Evolutionary conservation across 306 rosid species (phyloP).

Genomic region (Trifolium repens): DNA sequence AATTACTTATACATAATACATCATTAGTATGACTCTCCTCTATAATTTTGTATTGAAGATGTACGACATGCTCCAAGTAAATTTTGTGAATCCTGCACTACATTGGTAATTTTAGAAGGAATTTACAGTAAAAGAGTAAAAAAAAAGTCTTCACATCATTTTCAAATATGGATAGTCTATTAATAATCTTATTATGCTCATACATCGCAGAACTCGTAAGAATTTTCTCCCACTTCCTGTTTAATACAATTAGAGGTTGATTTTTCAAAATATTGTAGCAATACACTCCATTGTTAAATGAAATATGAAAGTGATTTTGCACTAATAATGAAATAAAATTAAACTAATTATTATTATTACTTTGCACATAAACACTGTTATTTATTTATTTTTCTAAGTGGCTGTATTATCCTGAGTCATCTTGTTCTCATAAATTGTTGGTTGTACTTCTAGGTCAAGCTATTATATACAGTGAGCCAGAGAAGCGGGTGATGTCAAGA

Average conservation of each 20-base stretch:
- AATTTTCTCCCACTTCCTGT: not conserved
- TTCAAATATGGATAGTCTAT: too few relatives aligned
- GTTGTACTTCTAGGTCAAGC: conserved; percentile 57
- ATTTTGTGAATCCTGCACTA: too few relatives aligned
- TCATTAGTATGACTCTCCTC: too few relatives aligned
- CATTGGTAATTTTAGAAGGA: too few relatives aligned
- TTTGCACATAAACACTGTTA: not conserved
- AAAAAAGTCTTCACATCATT: too few relatives aligned
- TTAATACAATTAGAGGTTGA: not conserved
- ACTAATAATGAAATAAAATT: not conserved
- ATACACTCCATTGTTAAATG: not conserved
- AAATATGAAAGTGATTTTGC: not conserved
- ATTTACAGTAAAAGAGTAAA: too few relatives aligned
- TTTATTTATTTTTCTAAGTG: not conserved
- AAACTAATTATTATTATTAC: not conserved
- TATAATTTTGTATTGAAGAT: too few relatives aligned
- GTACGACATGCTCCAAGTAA: too few relatives aligned
- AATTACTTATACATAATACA: too few relatives aligned
- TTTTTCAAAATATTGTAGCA: not conserved
- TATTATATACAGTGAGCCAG: conserved; percentile 84
- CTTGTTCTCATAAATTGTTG: not conserved
- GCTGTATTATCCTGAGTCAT: not conserved
- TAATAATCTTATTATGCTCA: too few relatives aligned
- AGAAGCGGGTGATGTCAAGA: conserved; percentile 80
- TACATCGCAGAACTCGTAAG: too few relatives aligned